These are phyloP conservation scores for Acer yangbiense DNA, from an alignment of 345 rosid species.

Conservation along the genomic window DNA sequence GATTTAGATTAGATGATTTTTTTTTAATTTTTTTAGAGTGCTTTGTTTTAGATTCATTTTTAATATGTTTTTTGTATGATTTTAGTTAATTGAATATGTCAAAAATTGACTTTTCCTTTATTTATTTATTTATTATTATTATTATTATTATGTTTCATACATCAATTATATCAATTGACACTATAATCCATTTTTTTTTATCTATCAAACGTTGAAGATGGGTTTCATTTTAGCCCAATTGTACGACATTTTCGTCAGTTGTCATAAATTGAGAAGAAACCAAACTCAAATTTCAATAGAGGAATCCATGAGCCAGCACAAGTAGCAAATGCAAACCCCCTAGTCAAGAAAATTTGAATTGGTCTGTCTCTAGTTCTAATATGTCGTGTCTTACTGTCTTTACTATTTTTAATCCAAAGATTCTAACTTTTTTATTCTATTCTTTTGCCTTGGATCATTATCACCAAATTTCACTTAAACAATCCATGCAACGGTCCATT, in stretches of 20 bases:
- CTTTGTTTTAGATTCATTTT: too few relatives aligned
- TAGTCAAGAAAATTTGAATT: conserved; percentile 14
- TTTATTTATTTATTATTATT: too few relatives aligned
- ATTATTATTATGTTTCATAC: too few relatives aligned
- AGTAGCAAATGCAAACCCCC: background rate
- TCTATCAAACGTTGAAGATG: background rate
- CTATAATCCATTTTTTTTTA: background rate
- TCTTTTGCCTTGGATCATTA: conserved; percentile 11
- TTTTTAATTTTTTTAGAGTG: too few relatives aligned
- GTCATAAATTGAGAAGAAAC: background rate
- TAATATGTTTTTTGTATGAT: too few relatives aligned
- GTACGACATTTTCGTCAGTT: background rate
- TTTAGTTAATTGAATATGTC: too few relatives aligned
- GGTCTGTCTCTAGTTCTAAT: background rate
- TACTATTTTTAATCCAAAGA: background rate
- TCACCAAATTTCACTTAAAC: background rate
- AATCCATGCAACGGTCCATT: conserved; percentile 35
- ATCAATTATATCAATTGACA: too few relatives aligned
- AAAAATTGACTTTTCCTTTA: too few relatives aligned
- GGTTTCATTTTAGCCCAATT: background rate
- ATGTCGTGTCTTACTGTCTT: conserved; percentile 2
- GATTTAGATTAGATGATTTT: too few relatives aligned
- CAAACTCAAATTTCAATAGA: too few relatives aligned
- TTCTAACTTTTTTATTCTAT: conserved; percentile 5
- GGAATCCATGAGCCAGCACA: too few relatives aligned